Base-by-base conservation (phyloP, 164 flowering plant genomes). In the Macadamia tetraphylla region DNA sequence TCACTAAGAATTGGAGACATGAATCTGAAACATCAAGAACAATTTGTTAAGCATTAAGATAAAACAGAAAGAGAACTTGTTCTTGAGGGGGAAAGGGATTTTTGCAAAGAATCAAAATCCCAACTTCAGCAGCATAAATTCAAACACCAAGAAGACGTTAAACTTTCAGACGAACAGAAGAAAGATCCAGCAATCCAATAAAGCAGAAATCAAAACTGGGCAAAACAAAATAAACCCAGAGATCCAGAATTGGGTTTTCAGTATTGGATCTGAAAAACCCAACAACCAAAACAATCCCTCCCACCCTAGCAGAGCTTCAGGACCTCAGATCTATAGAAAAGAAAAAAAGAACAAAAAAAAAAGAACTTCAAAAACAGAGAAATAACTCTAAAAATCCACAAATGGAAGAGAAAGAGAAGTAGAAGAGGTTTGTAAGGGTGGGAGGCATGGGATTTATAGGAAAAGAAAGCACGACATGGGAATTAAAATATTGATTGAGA, bases 1-100 rank as follows among this genome's bases (percentile, higher is more conserved):
- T 92, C 98, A 78, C 91, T 82, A 12, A 91, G 80, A 71, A 87
- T 80, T 48, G 88, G 84, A 83, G 90, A 79, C 97, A 89, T 91
- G 78, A 79, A 78, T 74, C 68, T 76, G 69, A 74, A 77, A 81
- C 83, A 79, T 83, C 67, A 78, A 76, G 58, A 76, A 62, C 72
- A 75, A 72, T 8, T 58, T 49, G 51, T 63, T 75, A 58, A 73
- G 74, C 81, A 79, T 79, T 72, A 59, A 72, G 62, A 63, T 11
- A 15, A 23, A n/a, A 52, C 42, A 18, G 52, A 18, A 6, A 40
- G 48, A 30, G 9, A n/a, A 29, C 10, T 62, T 42, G 8, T 40
- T 15, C 29, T 15, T 9, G 49, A 8, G 46, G 29, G 17, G 49
- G 61, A 30, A 14, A 46, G 74, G 80, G 70, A 52, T 60, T 68